These are phyloP conservation scores for Hypoxylon sp. DNA, from an alignment of 2,329 filamentous ascomycete genomes.

Conservation along the genomic window DNA sequence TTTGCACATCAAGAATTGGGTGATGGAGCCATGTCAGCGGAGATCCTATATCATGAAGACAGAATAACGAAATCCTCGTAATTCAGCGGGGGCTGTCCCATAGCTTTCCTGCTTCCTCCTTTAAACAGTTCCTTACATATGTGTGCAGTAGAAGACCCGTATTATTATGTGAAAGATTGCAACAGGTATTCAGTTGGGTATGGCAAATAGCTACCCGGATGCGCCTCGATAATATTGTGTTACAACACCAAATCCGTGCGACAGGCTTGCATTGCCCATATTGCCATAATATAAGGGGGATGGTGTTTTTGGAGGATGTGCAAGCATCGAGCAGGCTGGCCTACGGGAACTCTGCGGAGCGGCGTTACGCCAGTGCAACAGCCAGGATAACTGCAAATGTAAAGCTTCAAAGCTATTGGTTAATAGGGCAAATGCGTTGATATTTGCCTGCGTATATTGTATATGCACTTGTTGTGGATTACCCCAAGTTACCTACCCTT, in stretches of 20 bases:
- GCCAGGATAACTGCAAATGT: conserved; percentile 36
- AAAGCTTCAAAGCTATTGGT: conserved; percentile 37
- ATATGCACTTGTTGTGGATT: conserved; percentile 28
- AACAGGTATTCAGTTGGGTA: conserved; percentile 22
- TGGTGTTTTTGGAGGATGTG: conserved; percentile 29
- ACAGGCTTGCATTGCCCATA: conserved; percentile 42
- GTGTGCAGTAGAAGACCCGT: neutral
- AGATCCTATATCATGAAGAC: conserved; percentile 20
- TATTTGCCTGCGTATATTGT: conserved; percentile 42
- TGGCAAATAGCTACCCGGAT: conserved; percentile 35
- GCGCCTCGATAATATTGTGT: conserved; percentile 41
- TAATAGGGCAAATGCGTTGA: conserved; percentile 24
- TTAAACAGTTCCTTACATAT: neutral
- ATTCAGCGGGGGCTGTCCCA: neutral
- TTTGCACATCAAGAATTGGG: conserved; percentile 19
- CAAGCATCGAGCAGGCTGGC: conserved; percentile 37
- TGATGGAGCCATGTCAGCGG: conserved; percentile 20
- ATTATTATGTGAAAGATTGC: conserved; percentile 11
- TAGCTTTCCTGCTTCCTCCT: neutral
- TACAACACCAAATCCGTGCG: conserved; percentile 40
- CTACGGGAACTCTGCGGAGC: conserved; percentile 43
- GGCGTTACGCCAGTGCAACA: conserved; percentile 47
- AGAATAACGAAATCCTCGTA: conserved; percentile 17
- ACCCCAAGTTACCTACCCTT: conserved; percentile 17
- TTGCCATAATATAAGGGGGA: conserved; percentile 37